Evolutionary conservation across 495 filamentous ascomycete species (phyloP), one percentile per base, ranked within the genome.

Genomic region (Aspergillus hancockii): DNA sequence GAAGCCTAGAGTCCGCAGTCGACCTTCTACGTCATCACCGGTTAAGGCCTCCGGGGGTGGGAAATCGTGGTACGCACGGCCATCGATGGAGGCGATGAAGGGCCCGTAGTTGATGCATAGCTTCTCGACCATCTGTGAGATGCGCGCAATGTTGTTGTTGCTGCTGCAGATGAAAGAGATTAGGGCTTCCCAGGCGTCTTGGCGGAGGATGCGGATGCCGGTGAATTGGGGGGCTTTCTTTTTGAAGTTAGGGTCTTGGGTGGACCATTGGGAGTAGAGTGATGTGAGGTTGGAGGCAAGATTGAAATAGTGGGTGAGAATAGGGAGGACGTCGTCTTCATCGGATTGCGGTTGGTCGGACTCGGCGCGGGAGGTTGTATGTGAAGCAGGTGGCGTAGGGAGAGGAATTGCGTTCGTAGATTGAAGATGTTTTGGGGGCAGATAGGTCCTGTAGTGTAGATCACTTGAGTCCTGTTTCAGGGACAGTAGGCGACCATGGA

Each of bases 101-200:
- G 86, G 83, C 0, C 94, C 94, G 65, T 97, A 98, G 63, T 95
- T 81, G 16, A 83, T 56, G 69, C 94, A 98, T 8, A 99, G 79
- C 63, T 97, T 98, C 57, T 93, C 85, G 21, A 97, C 90, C 94
- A 99, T 98, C 69, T 93, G 89, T 13, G 89, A 91, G 64, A 99
- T 99, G 25, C 94, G 87, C 5, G 84, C 80, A 57, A 99, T 99
- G 68, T 99, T 96, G 73, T 99, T 99, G 74, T 99, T 99, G 74
- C 91, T 95, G 71, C 92, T 97, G 80, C 94, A 98, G 56, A 99
- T 97, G 70, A 99, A 99, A 31, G 87, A 87, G 14, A 99, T 78
- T 4, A 99, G 77, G 6, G 95, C 87, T 73, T 99, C 94, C 95
- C 94, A 99, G 9, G 94, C 84, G 77, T 97, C 93, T 71, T 99